These are phyloP conservation scores for Suillus subluteus DNA, from an alignment of 768 basidiomycete genomes.

Conservation along the genomic window DNA sequence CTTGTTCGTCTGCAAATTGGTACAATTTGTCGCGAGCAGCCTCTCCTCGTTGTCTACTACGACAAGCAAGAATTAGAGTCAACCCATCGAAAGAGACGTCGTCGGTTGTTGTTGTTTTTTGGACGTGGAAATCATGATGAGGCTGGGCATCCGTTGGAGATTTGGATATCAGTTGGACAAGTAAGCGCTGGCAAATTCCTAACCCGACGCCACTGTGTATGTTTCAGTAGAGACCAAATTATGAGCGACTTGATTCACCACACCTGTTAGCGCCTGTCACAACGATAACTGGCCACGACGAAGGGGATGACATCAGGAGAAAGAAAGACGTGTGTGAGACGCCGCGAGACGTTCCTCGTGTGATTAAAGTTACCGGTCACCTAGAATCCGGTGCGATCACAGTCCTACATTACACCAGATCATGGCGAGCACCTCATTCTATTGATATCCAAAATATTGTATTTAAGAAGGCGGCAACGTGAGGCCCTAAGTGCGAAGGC, in stretches of 20 bases:
- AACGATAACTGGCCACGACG: conserved; percentile 51
- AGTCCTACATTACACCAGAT: background rate
- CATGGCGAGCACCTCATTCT: background rate
- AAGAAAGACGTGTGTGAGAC: conserved; percentile 8
- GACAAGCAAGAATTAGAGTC: conserved; percentile 82
- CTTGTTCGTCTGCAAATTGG: conserved; percentile 54
- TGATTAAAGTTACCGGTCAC: background rate
- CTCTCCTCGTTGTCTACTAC: conserved; percentile 65
- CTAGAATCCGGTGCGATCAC: background rate
- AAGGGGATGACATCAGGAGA: conserved; percentile 30
- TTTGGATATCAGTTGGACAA: conserved; percentile 62
- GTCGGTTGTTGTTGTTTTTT: conserved; percentile 22
- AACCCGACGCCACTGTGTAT: conserved; percentile 75
- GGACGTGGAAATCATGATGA: conserved; percentile 29
- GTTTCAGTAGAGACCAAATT: background rate
- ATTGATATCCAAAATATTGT: background rate
- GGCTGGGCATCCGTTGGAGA: conserved; percentile 56
- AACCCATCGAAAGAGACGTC: conserved; percentile 50
- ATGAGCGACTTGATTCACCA: conserved; percentile 18
- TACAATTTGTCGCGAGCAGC: conserved; percentile 60
- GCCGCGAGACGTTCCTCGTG: background rate
- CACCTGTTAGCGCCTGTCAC: conserved; percentile 77
- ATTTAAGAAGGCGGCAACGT: background rate
- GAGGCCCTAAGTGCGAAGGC: background rate
- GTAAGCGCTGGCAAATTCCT: conserved; percentile 79